Base-by-base conservation (phyloP, 2,329 filamentous ascomycete genomes). In the Fusarium continuum region DNA sequence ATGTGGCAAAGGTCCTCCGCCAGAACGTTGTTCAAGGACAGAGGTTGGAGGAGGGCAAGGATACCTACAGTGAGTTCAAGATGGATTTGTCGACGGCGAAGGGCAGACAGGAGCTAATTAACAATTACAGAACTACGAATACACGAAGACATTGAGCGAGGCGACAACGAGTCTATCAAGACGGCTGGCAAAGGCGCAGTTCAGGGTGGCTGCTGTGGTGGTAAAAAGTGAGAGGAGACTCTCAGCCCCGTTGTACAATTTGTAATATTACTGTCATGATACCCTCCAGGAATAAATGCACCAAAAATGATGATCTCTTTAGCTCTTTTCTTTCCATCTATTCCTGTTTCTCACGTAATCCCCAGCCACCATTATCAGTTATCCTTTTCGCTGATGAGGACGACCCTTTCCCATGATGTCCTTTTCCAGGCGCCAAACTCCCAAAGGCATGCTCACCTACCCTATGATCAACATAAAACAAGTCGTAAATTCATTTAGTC, bases 101-200 rank as follows among this genome's bases (percentile, higher is more conserved):
- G n/a, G n/a, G 14, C 32, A 16, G 17, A 28, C 9, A 39, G 47
- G 34, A 41, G 31, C 52, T 52, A 57, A 58, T 8, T 20, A n/a
- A 31, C 3, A 22, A 39, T n/a, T 11, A 11, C 68, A 97, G 93
- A 90, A 74, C 79, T 98, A 54, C 85, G 89, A 46, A 97, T 99
- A 77, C 95, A 98, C 75, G 85, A 96, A 60, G 81, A 96, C 65
- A 99, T 90, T 25, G 94, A 99, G 77, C 84, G 92, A 65, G 93
- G 95, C 49, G 91, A 98, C 78, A 99, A 99, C 73, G 93, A 97
- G 69, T 91, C 89, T 28, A 87, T 97, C 71, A 96, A 93, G 77
- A 81, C 87, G 46, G 83, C 83, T 3, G 81, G 78, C 57, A 75
- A 61, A 2, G 73, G 72, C 32, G 55, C 55, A n/a, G 41, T 61